Conservation (phyloP, 331 rosid species). For the Rosa hybrid region DNA sequence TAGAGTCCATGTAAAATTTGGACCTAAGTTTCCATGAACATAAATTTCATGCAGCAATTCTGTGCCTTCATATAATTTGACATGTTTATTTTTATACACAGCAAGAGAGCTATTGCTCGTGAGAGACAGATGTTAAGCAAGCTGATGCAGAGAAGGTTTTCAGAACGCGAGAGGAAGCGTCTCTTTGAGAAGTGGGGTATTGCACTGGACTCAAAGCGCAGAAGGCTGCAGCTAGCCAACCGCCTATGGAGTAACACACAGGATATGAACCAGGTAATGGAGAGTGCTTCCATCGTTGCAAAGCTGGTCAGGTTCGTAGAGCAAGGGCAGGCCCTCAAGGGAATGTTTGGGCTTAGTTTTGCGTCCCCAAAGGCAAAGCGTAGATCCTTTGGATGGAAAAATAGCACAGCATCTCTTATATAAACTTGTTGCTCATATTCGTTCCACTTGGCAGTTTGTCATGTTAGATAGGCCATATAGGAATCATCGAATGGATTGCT, state of each 20-base stretch:
- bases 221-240: constrained; percentile 78
- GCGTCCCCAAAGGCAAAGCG: constrained; percentile 55
- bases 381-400: constrained; percentile 69
- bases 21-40: background rate
- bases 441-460: constrained; percentile 19
- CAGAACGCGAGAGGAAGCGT: constrained; percentile 63
- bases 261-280: constrained; percentile 60
- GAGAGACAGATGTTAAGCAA: constrained; percentile 79
- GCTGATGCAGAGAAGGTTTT: constrained; percentile 77
- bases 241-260: constrained; percentile 64
- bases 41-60: background rate
- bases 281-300: constrained; percentile 82
- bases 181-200: constrained; percentile 79
- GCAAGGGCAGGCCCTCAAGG: constrained; percentile 81
- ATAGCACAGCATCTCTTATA: constrained; percentile 49
- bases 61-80: background rate
- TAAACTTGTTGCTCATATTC: constrained; percentile 20
- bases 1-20: background rate
- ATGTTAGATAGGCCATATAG: constrained; percentile 24
- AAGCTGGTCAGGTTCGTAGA: constrained; percentile 77
- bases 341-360: constrained; percentile 95
- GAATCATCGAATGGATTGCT: constrained; percentile 16
- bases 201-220: constrained; percentile 72
- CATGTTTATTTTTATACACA: constrained; percentile 44
- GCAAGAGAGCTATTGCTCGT: constrained; percentile 62